A percentile compares a stretch with the other conserved stretches of the same genome.
Conservation (phyloP, 345 rosid genomes). For the Hibiscus syriacus region DNA sequence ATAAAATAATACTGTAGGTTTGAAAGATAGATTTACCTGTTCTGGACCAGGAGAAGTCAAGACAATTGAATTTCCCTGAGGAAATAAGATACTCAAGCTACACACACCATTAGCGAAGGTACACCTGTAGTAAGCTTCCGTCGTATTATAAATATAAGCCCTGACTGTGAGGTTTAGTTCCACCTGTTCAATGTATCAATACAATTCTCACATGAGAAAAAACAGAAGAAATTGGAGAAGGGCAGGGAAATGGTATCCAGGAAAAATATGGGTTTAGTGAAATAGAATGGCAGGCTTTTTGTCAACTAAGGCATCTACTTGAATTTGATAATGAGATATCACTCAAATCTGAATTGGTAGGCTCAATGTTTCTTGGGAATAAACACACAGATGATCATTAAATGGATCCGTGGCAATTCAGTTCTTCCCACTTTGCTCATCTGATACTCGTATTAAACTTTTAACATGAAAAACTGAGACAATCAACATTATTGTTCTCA, state of each 20-base stretch:
- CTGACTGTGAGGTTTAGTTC: conserved; percentile 43
- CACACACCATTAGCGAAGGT: conserved; percentile 49
- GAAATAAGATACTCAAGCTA: conserved; percentile 50
- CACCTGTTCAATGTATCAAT: conserved; percentile 44
- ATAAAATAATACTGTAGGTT: background rate
- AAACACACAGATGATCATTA: background rate
- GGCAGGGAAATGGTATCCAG: background rate
- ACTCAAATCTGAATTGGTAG: background rate
- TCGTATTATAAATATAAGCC: conserved; percentile 64
- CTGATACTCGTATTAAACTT: too few species aligned
- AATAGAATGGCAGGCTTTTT: background rate
- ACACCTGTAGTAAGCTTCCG: conserved; percentile 72
- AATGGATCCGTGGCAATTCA: too few species aligned
- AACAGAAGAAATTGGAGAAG: background rate
- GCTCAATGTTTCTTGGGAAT: background rate
- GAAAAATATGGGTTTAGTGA: background rate
- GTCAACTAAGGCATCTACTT: background rate
- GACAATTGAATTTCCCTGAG: conserved; percentile 50
- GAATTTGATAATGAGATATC: conserved; percentile 1
- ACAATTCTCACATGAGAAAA: conserved; percentile 4
- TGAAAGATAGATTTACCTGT: conserved; percentile 33
- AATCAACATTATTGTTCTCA: background rate
- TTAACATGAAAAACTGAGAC: background rate
- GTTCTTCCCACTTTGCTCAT: too few species aligned
- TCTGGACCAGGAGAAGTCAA: conserved; percentile 61